These are phyloP conservation scores for Carex littledalei DNA, from an alignment of 176 grass and related monocot genomes.

Conservation along the genomic window DNA sequence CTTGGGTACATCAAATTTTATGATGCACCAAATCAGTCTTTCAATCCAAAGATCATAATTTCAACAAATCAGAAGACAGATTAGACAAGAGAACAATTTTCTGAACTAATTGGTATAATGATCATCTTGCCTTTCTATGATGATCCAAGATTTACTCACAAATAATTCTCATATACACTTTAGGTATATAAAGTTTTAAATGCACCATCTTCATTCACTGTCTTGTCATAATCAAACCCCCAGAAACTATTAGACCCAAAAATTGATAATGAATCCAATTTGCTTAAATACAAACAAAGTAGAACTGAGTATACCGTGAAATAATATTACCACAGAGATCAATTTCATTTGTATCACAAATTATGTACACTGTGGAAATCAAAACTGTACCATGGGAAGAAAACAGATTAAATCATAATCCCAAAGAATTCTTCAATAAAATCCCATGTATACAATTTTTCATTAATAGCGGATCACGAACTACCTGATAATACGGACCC, in stretches of 20 bases:
- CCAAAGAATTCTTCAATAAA: background rate
- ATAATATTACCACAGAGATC: background rate
- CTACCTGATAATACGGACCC: conserved; percentile 14
- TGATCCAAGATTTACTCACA: background rate
- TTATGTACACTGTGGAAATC: conserved; percentile 10
- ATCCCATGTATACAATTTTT: conserved; percentile 16
- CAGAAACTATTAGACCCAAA: background rate
- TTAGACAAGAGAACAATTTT: no score
- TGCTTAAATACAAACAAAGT: background rate
- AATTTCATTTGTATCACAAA: background rate
- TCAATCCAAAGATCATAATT: no score
- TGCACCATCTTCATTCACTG: background rate
- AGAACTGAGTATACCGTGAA: background rate
- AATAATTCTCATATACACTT: background rate
- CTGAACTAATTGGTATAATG: no score
- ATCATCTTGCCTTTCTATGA: no score
- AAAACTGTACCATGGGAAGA: background rate
- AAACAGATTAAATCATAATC: background rate
- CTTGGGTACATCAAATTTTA: no score
- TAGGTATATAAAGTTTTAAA: background rate
- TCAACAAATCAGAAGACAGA: no score
- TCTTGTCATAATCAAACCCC: background rate
- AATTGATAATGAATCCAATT: background rate
- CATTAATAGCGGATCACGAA: conserved; percentile 16
- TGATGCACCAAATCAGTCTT: no score